Conservation (phyloP, 2,329 filamentous ascomycete species). For the Corinectria fuckeliana region DNA sequence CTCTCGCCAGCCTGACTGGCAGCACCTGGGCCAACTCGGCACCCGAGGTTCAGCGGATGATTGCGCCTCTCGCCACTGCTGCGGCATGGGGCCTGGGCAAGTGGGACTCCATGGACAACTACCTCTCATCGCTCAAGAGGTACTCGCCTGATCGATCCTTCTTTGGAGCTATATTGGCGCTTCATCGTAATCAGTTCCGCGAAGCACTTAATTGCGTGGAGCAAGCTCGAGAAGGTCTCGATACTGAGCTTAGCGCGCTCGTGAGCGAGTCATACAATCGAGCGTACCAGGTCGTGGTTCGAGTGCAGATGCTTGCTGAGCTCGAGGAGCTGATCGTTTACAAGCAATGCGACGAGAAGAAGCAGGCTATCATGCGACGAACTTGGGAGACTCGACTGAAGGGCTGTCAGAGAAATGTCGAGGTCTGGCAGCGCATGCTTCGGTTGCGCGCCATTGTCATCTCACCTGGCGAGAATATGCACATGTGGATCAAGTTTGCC, state of each 20-base stretch:
- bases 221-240: conserved; percentile 89
- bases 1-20: conserved; percentile 84
- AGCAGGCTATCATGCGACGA: conserved; percentile 86
- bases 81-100: conserved; percentile 96
- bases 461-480: conserved; percentile 88
- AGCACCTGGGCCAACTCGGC: conserved; percentile 93
- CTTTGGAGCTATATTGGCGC: conserved; percentile 93
- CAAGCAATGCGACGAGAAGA: conserved; percentile 90
- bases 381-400: conserved; percentile 97
- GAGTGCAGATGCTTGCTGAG: conserved; percentile 98
- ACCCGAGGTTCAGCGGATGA: conserved; percentile 84
- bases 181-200: conserved; percentile 94
- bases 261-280: conserved; percentile 99
- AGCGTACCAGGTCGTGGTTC: conserved; percentile 96
- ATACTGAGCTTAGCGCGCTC: conserved; percentile 92
- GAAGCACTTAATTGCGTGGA: conserved; percentile 90
- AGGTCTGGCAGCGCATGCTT: conserved; percentile 98
- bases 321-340: conserved; percentile 97
- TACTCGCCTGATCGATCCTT: conserved; percentile 94
- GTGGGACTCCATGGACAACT: conserved; percentile 98
- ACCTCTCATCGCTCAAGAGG: conserved; percentile 92
- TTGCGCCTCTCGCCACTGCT: conserved; percentile 91
- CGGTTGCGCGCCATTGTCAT: conserved; percentile 93
- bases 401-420: conserved; percentile 94
- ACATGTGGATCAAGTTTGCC: conserved; percentile 99